Evolutionary conservation across 2,329 filamentous ascomycete species (phyloP).

Genomic region (Sphaceloma murrayae): DNA sequence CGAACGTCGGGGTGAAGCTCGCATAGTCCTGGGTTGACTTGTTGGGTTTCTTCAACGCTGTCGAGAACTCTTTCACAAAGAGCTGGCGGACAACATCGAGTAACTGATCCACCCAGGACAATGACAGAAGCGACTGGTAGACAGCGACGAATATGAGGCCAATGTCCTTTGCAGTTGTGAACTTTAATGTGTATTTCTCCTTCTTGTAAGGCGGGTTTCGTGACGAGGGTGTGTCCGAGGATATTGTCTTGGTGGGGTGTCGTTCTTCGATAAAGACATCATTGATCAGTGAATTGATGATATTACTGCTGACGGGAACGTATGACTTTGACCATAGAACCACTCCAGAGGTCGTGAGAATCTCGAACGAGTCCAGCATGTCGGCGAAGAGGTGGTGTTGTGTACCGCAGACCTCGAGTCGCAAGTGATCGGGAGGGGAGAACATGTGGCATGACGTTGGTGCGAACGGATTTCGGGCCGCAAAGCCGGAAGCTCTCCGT

Average conservation of each 20-base stretch:
- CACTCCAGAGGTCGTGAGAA: conserved; percentile 88
- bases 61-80: conserved; percentile 81
- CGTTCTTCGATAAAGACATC: conserved; percentile 98
- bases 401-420: no score
- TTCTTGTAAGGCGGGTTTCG: conserved; percentile 69
- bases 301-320: conserved; percentile 63
- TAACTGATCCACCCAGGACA: conserved; percentile 94
- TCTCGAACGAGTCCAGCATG: conserved; percentile 96
- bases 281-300: conserved; percentile 90
- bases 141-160: conserved; percentile 95
- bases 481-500: conserved; percentile 1
- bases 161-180: conserved; percentile 84
- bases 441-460: conserved; percentile 12
- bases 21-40: conserved; percentile 62
- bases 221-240: conserved; percentile 51
- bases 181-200: conserved; percentile 91
- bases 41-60: conserved; percentile 72
- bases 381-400: no score
- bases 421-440: not conserved
- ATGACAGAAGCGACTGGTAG: conserved; percentile 87
- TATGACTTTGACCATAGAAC: conserved; percentile 93
- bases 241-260: conserved; percentile 47
- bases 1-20: conserved; percentile 85
- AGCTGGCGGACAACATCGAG: conserved; percentile 90
- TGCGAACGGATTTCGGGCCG: not conserved